These are phyloP conservation scores for Poteriospumella lacustris DNA, from an alignment of 108 stramenopile genomes.

Conservation along the genomic window DNA sequence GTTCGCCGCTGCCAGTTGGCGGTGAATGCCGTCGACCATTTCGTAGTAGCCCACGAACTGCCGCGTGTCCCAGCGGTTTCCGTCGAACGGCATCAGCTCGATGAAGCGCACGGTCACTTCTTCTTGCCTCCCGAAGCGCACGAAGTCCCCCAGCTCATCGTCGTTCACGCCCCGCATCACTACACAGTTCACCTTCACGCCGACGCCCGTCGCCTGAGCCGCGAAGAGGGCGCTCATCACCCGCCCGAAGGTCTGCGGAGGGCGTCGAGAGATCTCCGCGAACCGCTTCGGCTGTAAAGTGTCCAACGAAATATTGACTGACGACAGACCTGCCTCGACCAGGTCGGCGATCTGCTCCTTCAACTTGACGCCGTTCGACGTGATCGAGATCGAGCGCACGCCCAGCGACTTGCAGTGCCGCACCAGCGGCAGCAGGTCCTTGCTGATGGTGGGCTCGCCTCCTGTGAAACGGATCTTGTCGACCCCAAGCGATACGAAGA, in stretches of 20 bases:
- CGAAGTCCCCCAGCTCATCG: conserved; percentile 80
- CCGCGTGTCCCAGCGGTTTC: conserved; percentile 75
- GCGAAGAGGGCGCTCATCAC: neutral
- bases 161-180: conserved; percentile 80
- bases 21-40: conserved; percentile 57
- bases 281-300: conserved; percentile 78
- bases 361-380: conserved; percentile 85
- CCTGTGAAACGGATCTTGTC: conserved; percentile 72
- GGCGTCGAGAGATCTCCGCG: conserved; percentile 74
- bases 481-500: conserved; percentile 62
- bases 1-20: neutral
- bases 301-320: conserved; percentile 87
- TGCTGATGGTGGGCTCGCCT: conserved; percentile 85
- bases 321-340: conserved; percentile 77
- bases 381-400: conserved; percentile 72
- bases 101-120: conserved; percentile 88
- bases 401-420: conserved; percentile 36
- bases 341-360: conserved; percentile 60
- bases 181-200: conserved; percentile 92
- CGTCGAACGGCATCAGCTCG: conserved; percentile 99
- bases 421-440: conserved; percentile 68
- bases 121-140: conserved; percentile 53
- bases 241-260: conserved; percentile 63
- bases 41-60: conserved; percentile 77
- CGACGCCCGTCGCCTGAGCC: conserved; percentile 42